Percentiles rank a stretch among this genome's conserved stretches.
These are phyloP conservation scores for Rhytidiadelphus loreus DNA, from an alignment of 225 moss, liverwort and hornwort genomes.

Conservation along the genomic window DNA sequence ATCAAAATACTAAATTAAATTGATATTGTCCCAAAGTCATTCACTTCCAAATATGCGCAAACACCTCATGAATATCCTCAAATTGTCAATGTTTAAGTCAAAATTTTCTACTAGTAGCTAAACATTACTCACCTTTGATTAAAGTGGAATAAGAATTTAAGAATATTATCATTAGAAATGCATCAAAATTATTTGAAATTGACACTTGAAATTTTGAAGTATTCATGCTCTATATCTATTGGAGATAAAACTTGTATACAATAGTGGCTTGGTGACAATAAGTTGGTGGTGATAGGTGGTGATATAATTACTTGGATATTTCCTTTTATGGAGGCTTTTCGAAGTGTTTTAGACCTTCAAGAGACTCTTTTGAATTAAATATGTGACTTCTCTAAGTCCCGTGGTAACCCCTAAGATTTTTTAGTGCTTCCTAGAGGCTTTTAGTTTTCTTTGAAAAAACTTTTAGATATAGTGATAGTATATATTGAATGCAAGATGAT, in stretches of 20 bases:
- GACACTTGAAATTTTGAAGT: not conserved
- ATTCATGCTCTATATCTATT: too few species aligned
- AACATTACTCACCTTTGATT: not conserved
- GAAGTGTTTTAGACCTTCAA: not conserved
- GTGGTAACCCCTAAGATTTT: not conserved
- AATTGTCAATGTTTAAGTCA: too few species aligned
- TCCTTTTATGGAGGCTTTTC: too few species aligned
- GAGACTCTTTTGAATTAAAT: not conserved
- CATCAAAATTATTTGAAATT: not conserved
- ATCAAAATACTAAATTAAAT: too few species aligned
- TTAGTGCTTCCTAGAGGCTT: rapidly evolving
- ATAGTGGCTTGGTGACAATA: too few species aligned
- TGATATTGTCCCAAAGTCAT: too few species aligned
- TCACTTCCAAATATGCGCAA: too few species aligned
- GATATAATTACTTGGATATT: too few species aligned
- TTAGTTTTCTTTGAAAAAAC: not conserved
- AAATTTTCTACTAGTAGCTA: too few species aligned
- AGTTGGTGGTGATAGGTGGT: too few species aligned
- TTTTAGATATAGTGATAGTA: not conserved
- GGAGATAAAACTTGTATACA: too few species aligned
- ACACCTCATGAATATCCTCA: too few species aligned
- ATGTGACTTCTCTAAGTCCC: not conserved
- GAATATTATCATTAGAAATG: not conserved
- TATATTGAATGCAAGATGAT: not conserved
- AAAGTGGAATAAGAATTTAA: not conserved